phyloP scores from a whole-genome alignment of 2,329 filamentous ascomycete genomes.

The Colletotrichum cereale region DNA sequence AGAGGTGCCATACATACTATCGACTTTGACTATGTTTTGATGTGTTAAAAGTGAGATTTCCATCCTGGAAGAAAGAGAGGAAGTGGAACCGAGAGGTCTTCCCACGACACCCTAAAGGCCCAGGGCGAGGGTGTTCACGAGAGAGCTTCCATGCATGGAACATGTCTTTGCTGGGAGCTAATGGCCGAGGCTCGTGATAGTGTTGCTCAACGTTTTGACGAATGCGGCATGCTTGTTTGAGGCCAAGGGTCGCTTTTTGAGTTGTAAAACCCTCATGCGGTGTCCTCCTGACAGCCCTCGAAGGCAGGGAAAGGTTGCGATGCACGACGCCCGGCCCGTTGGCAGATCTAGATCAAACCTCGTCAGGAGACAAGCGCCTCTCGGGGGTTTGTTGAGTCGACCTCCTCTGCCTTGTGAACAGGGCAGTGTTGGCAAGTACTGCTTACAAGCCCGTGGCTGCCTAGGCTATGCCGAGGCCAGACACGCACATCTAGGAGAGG shows the following conservation, averaged over 20 bases:
- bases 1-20: slow-evolving; percentile 79
- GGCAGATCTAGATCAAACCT: slow-evolving; percentile 15
- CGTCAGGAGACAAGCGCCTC: slow-evolving; percentile 8
- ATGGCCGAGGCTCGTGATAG: slow-evolving; percentile 17
- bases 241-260: slow-evolving; percentile 21
- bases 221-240: slow-evolving; percentile 8
- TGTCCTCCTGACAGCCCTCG: slow-evolving; percentile 34
- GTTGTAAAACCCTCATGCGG: slow-evolving; percentile 18
- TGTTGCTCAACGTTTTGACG: slow-evolving; percentile 1
- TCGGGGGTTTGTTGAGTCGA: neutral
- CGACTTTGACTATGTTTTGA: neutral
- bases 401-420: slow-evolving; percentile 1
- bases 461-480: neutral
- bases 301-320: slow-evolving; percentile 18
- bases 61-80: neutral
- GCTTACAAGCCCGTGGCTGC: neutral
- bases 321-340: slow-evolving; percentile 27
- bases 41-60: neutral
- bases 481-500: neutral
- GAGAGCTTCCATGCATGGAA: slow-evolving; percentile 28
- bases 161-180: neutral
- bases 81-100: neutral
- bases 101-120: too few species aligned
- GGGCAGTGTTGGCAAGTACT: neutral
- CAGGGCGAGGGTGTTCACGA: neutral